Evolutionary conservation across 352 stramenopile species (phyloP).

Genomic region (Pythium monospermum): DNA sequence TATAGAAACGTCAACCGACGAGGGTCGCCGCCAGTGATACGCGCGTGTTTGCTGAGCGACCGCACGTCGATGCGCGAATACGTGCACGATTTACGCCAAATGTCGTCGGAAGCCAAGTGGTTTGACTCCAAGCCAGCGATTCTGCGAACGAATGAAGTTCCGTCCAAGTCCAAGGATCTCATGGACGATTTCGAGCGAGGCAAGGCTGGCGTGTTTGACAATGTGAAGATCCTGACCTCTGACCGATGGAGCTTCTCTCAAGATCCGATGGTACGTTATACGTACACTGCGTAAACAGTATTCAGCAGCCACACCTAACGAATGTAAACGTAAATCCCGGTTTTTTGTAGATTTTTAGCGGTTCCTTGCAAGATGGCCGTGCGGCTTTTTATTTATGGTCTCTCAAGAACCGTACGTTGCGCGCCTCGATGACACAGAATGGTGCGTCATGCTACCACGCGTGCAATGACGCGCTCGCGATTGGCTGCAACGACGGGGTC

Average conservation of each 20-base stretch:
- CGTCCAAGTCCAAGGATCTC: slow-evolving; percentile 31
- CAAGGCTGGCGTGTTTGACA: slow-evolving; percentile 52
- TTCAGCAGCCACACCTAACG: no score
- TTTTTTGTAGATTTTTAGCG: slow-evolving; percentile 51
- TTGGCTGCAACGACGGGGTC: slow-evolving; percentile 68
- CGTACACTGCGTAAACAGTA: not conserved
- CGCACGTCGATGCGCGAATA: slow-evolving; percentile 85
- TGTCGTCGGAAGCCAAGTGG: slow-evolving; percentile 69
- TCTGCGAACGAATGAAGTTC: slow-evolving; percentile 41
- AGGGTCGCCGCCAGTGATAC: slow-evolving; percentile 77
- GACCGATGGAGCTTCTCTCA: slow-evolving; percentile 48
- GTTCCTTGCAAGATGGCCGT: slow-evolving; percentile 60
- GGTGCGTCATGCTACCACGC: slow-evolving; percentile 72
- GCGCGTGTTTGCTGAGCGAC: slow-evolving; percentile 76
- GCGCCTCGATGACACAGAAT: slow-evolving; percentile 58
- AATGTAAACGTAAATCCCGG: no score
- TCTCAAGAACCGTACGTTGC: slow-evolving; percentile 58
- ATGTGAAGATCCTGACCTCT: slow-evolving; percentile 55
- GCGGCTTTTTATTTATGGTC: slow-evolving; percentile 86
- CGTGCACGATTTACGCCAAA: slow-evolving; percentile 73
- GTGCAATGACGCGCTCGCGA: slow-evolving; percentile 73
- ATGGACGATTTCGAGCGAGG: slow-evolving; percentile 48
- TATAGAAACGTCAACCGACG: slow-evolving; percentile 83
- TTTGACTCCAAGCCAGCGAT: slow-evolving; percentile 39
- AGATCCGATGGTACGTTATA: slow-evolving; percentile 51